A percentile compares a stretch with the other conserved stretches of the same genome.
Evolutionary conservation across 805 yeast species (phyloP).

Genomic region (Ogataea glucozyma): DNA sequence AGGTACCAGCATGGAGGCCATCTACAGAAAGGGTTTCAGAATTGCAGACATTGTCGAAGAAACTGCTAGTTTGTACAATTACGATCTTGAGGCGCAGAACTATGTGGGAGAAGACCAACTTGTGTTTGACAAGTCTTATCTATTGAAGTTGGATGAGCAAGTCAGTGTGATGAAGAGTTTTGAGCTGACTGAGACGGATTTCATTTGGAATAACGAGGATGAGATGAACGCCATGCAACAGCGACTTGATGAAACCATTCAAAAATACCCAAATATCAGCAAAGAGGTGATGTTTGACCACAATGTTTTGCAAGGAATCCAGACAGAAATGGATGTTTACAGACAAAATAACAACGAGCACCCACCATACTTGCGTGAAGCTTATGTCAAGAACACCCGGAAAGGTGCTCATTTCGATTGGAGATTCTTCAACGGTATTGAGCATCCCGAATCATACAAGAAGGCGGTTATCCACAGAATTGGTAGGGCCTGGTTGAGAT

Average conservation of each 20-base stretch:
- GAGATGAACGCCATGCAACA: conserved; percentile 20
- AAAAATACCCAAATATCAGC: conserved; percentile 7
- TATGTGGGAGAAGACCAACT: conserved; percentile 21
- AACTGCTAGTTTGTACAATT: conserved; percentile 9
- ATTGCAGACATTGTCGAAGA: conserved; percentile 14
- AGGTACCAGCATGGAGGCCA: conserved; percentile 9
- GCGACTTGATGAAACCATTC: conserved; percentile 1
- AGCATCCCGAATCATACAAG: conserved; percentile 41
- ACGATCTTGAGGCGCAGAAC: conserved; percentile 14
- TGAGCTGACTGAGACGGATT: conserved; percentile 24
- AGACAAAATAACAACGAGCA: conserved; percentile 11
- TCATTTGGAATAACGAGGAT: conserved; percentile 27
- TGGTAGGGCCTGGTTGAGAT: conserved; percentile 53
- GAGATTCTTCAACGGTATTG: conserved; percentile 52
- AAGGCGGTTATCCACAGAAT: conserved; percentile 46
- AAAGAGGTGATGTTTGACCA: conserved; percentile 21
- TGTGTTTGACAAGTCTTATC: conserved; percentile 22
- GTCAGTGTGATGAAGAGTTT: conserved; percentile 16
- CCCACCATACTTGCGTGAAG: conserved; percentile 42
- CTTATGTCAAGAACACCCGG: conserved; percentile 23
- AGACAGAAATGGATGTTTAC: conserved; percentile 19
- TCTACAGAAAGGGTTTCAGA: conserved; percentile 25
- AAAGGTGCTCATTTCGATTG: conserved; percentile 50
- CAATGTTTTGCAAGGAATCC: conserved; percentile 20
- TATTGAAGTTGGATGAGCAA: conserved; percentile 15